A percentile compares a stretch with the other conserved stretches of the same genome.
phyloP scores from a whole-genome alignment of 306 rosid genomes.

The Oxytropis ochrocephala region DNA sequence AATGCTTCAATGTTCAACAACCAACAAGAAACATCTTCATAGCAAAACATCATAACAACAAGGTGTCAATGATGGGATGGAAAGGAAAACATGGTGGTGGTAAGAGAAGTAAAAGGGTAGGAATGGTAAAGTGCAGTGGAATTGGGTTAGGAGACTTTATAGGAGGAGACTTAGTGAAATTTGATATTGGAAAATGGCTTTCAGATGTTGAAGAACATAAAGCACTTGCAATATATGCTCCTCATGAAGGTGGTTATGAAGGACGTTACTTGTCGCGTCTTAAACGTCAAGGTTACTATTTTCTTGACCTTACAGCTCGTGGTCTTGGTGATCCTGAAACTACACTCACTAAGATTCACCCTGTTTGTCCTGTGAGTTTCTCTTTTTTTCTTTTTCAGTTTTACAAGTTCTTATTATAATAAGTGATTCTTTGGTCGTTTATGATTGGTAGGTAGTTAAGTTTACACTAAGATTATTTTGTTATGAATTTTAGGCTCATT shows the following conservation, averaged over 20 bases:
- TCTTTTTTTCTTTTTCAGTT: neutral
- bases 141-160: conserved; percentile 63
- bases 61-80: neutral
- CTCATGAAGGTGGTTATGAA: conserved; percentile 94
- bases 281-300: conserved; percentile 73
- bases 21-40: neutral
- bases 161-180: conserved; percentile 73
- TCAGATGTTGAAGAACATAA: conserved; percentile 91
- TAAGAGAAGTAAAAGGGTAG: conserved; percentile 26
- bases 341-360: conserved; percentile 84
- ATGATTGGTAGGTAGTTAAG: neutral
- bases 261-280: conserved; percentile 79
- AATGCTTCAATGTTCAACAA: conserved; percentile 20
- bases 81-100: conserved; percentile 22
- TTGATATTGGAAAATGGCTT: conserved; percentile 77
- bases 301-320: conserved; percentile 77
- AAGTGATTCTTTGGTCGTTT: neutral
- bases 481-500: conserved; percentile 28
- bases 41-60: neutral
- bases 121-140: conserved; percentile 49
- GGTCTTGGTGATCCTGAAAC: conserved; percentile 98
- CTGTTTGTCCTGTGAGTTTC: conserved; percentile 84
- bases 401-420: neutral
- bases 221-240: conserved; percentile 84
- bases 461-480: neutral